Evolutionary conservation across 805 yeast genomes (phyloP).

Genomic region (Wickerhamomyces ciferrii): DNA sequence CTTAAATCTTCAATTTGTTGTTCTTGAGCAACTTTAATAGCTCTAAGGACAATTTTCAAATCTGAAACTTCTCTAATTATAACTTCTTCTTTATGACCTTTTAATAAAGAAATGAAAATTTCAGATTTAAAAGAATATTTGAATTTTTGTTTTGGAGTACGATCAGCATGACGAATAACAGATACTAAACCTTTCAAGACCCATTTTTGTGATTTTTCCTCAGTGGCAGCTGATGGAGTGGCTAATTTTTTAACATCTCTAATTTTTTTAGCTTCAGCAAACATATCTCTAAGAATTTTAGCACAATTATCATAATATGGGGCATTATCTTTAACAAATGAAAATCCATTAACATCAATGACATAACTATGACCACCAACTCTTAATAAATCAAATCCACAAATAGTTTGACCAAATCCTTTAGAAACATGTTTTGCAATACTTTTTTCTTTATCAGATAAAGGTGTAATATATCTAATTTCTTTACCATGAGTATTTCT

Average conservation of each 20-base stretch:
- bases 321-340: constrained; percentile 90
- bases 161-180: constrained; percentile 94
- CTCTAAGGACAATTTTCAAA: constrained; percentile 76
- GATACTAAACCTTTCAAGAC: constrained; percentile 88
- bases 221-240: constrained; percentile 27
- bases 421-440: constrained; percentile 78
- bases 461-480: constrained; percentile 80
- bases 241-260: constrained; percentile 34
- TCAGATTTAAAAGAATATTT: constrained; percentile 91
- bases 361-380: constrained; percentile 87
- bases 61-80: constrained; percentile 89
- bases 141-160: constrained; percentile 97
- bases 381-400: constrained; percentile 93
- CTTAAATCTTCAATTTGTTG: constrained; percentile 74
- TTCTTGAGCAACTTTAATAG: constrained; percentile 77
- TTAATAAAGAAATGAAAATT: constrained; percentile 75
- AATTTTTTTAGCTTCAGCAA: constrained; percentile 53
- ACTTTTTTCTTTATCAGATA: constrained; percentile 65
- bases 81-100: constrained; percentile 95
- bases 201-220: constrained; percentile 76
- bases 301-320: constrained; percentile 85
- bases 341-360: constrained; percentile 96
- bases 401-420: constrained; percentile 85
- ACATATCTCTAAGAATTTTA: constrained; percentile 67
- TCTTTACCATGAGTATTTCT: constrained; percentile 98